phyloP scores from a whole-genome alignment of 192 early-diverging fungal genomes.

The Backusella tuberculispora region DNA sequence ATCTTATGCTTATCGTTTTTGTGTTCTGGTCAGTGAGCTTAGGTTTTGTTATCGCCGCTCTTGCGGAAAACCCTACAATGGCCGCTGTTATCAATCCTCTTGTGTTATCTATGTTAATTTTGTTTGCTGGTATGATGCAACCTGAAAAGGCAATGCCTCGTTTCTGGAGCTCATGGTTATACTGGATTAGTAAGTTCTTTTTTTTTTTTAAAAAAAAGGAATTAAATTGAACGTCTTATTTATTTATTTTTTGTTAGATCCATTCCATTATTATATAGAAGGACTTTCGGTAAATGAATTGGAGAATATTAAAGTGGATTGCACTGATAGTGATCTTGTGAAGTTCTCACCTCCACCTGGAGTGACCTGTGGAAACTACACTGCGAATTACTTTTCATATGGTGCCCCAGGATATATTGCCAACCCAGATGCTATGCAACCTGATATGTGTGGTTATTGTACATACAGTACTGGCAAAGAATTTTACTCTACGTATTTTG shows the following conservation, averaged over 20 bases:
- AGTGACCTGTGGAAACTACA: constrained; percentile 64
- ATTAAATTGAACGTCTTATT: neutral
- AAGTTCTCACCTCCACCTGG: constrained; percentile 59
- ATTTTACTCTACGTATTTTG: constrained; percentile 48
- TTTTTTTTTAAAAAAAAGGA: neutral
- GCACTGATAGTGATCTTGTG: constrained; percentile 55
- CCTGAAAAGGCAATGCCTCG: constrained; percentile 60
- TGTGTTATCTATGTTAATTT: constrained; percentile 62
- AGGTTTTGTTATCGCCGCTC: constrained; percentile 70
- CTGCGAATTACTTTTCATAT: constrained; percentile 13
- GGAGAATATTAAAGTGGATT: constrained; percentile 51
- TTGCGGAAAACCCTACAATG: constrained; percentile 58
- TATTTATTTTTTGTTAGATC: constrained; percentile 50
- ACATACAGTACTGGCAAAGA: constrained; percentile 57
- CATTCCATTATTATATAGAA: constrained; percentile 71
- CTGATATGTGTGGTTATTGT: constrained; percentile 65
- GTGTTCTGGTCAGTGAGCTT: constrained; percentile 68
- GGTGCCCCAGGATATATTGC: constrained; percentile 18
- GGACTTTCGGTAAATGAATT: constrained; percentile 65
- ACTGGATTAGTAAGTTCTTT: constrained; percentile 46
- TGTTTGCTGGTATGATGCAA: constrained; percentile 76
- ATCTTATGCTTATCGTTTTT: constrained; percentile 60
- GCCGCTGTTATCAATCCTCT: constrained; percentile 71
- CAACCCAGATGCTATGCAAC: constrained; percentile 31
- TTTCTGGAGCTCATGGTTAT: constrained; percentile 76